Conservation (phyloP, 2,329 filamentous ascomycete species). For the Ophiostoma perfectum region DNA sequence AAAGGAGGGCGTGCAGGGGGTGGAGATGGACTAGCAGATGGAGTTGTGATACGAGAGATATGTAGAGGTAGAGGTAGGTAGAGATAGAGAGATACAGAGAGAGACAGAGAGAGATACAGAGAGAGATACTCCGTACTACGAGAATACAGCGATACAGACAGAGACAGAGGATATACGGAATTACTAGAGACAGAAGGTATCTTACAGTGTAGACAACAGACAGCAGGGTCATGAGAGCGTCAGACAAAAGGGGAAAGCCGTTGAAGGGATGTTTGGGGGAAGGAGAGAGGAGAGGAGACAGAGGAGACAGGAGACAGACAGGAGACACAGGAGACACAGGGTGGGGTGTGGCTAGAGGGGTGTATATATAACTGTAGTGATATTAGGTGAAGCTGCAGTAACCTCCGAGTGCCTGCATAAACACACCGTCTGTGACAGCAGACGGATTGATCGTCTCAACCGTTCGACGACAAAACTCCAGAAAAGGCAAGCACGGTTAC, state of each 20-base stretch:
- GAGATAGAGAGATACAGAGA: neutral
- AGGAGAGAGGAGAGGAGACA: conserved; percentile 12
- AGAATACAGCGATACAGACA: neutral
- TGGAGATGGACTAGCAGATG: neutral
- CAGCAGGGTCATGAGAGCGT: neutral
- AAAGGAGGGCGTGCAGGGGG: conserved; percentile 1
- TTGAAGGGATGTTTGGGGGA: conserved; percentile 7
- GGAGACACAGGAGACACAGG: neutral
- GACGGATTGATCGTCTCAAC: neutral
- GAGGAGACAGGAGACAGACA: neutral
- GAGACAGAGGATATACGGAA: neutral
- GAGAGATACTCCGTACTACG: too few relatives aligned
- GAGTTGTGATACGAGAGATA: neutral
- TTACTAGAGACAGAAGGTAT: too few relatives aligned
- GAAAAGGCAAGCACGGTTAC: conserved; percentile 19
- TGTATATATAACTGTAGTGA: neutral
- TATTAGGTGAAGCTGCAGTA: neutral
- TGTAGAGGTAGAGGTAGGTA: neutral
- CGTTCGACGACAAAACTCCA: conserved; percentile 15
- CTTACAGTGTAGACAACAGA: neutral
- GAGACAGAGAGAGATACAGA: neutral
- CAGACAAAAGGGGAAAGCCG: conserved; percentile 10
- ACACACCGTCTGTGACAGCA: too few relatives aligned
- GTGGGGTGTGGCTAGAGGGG: neutral
- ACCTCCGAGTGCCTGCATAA: too few relatives aligned